phyloP scores from a whole-genome alignment of 495 filamentous ascomycete genomes.

The Cairneyella variabilis region DNA sequence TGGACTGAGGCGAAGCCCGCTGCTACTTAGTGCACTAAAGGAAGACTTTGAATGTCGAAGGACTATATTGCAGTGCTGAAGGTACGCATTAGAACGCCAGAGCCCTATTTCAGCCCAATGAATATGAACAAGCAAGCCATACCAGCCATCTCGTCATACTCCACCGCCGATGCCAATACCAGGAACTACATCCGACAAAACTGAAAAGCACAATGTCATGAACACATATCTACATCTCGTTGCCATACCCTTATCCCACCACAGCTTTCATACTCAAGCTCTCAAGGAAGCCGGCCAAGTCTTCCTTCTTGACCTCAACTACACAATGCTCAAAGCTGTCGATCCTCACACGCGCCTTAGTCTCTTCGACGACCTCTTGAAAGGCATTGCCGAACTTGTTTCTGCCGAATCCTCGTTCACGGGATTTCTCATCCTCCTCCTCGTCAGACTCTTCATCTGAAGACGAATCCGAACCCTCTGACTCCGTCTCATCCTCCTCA shows the following conservation, averaged over 20 bases:
- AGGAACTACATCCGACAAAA: not conserved
- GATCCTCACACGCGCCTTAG: slow-evolving; percentile 82
- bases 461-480: slow-evolving; percentile 53
- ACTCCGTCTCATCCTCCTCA: slow-evolving; percentile 54
- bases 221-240: slow-evolving; percentile 25
- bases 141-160: slow-evolving; percentile 8
- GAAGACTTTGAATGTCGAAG: too few relatives aligned
- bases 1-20: too few relatives aligned
- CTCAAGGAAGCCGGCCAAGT: slow-evolving; percentile 88
- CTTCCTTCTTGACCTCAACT: slow-evolving; percentile 94
- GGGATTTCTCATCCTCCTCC: slow-evolving; percentile 53
- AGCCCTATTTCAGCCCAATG: not conserved
- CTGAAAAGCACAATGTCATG: slow-evolving; percentile 14
- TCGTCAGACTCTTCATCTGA: slow-evolving; percentile 45
- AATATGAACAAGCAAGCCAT: not conserved
- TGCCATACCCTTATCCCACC: slow-evolving; percentile 57
- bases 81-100: not conserved
- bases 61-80: too few relatives aligned
- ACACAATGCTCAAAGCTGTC: slow-evolving; percentile 98
- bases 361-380: slow-evolving; percentile 91
- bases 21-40: too few relatives aligned
- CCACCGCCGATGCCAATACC: not conserved
- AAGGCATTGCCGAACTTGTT: slow-evolving; percentile 95
- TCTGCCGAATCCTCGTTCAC: slow-evolving; percentile 61
- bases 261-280: slow-evolving; percentile 87